Base-by-base conservation (phyloP, 2,329 filamentous ascomycete species). In the Chrysosporium keratinophilum region DNA sequence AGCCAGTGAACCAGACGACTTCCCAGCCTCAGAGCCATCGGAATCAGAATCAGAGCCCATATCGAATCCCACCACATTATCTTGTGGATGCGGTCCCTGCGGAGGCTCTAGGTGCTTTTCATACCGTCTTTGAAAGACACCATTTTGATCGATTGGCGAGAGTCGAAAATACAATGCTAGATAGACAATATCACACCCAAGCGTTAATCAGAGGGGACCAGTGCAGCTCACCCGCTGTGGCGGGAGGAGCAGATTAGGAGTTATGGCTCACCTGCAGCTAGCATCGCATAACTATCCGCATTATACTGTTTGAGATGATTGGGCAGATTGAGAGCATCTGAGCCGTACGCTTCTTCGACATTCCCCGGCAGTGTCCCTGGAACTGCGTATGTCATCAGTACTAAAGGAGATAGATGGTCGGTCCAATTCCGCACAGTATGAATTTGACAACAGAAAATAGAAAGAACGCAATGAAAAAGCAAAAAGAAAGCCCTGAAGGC, bases 151-250 rank as follows among this genome's bases (percentile, higher is more conserved):
- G 10, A 51, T 19, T 23, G 49, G 49, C 20, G 20, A 12, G 7
- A 51, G 31, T 23, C 49, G 49, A 35, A 14, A 44, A 51, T 51
- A 51, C n/a, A 51, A 15, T 1, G 14, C 49, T 51, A 50, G 14
- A 14, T 1, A 23, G 14, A 28, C 17, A 23, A 28, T 6, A 23
- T 12, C 10, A 44, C 10, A 44, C 3, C n/a, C 17, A 44, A 28
- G 3, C 10, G 17, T 2, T 20, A 14, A 9, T n/a, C n/a, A n/a
- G n/a, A n/a, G n/a, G n/a, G n/a, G n/a, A n/a, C 9, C 11, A 9
- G 23, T 39, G 14, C 3, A 23, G 11, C 15, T 23, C 6, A 12
- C 33, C 1, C 23, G 20, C 17, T 10, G n/a, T 10, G 41, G 9
- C 11, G 41, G 4, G 6, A 45, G 42, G 20, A n/a, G 12, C n/a